Evolutionary conservation across 192 early-diverging fungal species (phyloP).

Genomic region (Backusella luteola): DNA sequence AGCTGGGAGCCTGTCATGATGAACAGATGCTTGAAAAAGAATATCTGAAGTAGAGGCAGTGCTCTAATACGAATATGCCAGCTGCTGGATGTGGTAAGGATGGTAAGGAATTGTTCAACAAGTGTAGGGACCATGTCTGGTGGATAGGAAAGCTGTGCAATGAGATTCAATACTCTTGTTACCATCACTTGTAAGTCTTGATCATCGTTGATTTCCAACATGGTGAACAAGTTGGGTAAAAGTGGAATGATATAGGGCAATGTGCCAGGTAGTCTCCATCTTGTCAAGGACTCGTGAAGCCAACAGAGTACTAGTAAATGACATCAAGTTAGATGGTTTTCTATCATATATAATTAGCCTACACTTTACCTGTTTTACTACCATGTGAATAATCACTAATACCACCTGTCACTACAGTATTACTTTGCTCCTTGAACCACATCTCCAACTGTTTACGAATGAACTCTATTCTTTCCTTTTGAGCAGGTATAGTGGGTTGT

Average conservation of each 20-base stretch:
- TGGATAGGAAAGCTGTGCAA: constrained; percentile 55
- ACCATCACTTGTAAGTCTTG: constrained; percentile 66
- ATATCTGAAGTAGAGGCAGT: constrained; percentile 81
- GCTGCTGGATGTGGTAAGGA: constrained; percentile 47
- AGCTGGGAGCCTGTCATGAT: constrained; percentile 59
- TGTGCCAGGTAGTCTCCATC: constrained; percentile 51
- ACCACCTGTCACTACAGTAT: constrained; percentile 29
- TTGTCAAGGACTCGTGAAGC: constrained; percentile 56
- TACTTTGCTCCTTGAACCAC: constrained; percentile 41
- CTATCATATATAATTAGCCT: neutral
- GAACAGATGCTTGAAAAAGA: constrained; percentile 84
- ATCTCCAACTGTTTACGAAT: constrained; percentile 32
- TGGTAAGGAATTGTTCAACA: constrained; percentile 55
- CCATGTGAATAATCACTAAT: constrained; percentile 71
- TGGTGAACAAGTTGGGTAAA: constrained; percentile 58
- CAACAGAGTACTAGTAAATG: constrained; percentile 59
- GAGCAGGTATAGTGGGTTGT: constrained; percentile 13
- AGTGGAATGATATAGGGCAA: constrained; percentile 55
- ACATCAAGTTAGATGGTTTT: neutral
- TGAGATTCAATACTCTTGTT: constrained; percentile 45
- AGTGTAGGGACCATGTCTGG: constrained; percentile 44
- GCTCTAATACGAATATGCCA: constrained; percentile 85
- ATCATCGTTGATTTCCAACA: constrained; percentile 73
- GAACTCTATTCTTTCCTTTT: constrained; percentile 24
- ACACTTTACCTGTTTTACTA: constrained; percentile 64